Conservation (phyloP, 805 yeast species). For the Groenewaldozyma tartarivorans region DNA sequence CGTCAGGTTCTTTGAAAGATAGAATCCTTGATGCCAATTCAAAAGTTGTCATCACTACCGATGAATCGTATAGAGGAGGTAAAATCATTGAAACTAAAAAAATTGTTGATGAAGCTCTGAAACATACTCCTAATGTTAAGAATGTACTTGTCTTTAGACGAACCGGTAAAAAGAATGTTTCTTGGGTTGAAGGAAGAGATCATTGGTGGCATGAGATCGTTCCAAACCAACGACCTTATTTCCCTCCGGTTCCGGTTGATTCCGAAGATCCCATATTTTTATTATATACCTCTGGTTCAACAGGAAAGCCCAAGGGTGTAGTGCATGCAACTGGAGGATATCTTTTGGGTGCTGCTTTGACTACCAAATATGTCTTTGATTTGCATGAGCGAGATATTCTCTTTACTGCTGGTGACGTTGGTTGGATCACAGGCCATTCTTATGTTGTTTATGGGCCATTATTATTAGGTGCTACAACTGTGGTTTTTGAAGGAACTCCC, state of each 20-base stretch:
- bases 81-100: constrained; percentile 84
- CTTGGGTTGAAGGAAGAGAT: constrained; percentile 73
- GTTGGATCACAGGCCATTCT: constrained; percentile 98
- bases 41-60: constrained; percentile 81
- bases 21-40: constrained; percentile 83
- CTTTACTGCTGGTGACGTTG: constrained; percentile 97
- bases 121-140: constrained; percentile 56
- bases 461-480: constrained; percentile 75
- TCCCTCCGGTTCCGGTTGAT: constrained; percentile 79
- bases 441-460: constrained; percentile 93
- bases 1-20: constrained; percentile 84
- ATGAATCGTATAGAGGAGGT: constrained; percentile 94
- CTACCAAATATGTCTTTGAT: constrained; percentile 89
- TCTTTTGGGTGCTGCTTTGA: constrained; percentile 81
- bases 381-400: constrained; percentile 77
- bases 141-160: constrained; percentile 82
- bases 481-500: constrained; percentile 95
- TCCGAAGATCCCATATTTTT: constrained; percentile 93
- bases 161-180: constrained; percentile 61
- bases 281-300: constrained; percentile 94
- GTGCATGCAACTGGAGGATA: constrained; percentile 93
- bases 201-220: constrained; percentile 92
- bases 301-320: constrained; percentile 97
- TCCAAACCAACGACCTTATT: constrained; percentile 70
- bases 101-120: constrained; percentile 90